Evolutionary conservation across 257 asterid species (phyloP).

Genomic region (Capsicum baccatum): DNA sequence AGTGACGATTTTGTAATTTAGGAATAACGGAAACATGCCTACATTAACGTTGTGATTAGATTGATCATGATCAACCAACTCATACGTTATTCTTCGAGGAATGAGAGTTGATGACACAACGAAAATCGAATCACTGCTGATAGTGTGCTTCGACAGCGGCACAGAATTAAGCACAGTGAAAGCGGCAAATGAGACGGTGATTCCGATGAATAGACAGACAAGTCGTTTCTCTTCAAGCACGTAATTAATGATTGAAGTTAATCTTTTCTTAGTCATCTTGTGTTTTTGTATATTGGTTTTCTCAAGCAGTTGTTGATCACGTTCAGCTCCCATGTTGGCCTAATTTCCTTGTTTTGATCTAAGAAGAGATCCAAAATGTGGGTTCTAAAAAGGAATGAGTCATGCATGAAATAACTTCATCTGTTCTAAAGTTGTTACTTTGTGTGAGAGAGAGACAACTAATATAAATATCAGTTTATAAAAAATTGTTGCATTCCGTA

Average conservation of each 20-base stretch:
- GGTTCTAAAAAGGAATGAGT: background rate
- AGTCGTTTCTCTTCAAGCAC: conserved; percentile 60
- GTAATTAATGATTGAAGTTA: conserved; percentile 33
- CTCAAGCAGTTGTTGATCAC: conserved; percentile 17
- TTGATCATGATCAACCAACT: conserved; percentile 19
- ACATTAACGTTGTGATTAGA: background rate
- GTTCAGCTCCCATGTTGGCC: conserved; percentile 44
- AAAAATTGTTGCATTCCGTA: too few relatives aligned
- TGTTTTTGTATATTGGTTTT: conserved; percentile 26
- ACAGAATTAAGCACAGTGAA: conserved; percentile 39
- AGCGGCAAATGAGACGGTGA: conserved; percentile 46
- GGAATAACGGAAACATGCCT: conserved; percentile 25
- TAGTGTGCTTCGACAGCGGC: background rate
- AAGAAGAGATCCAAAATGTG: conserved; percentile 36
- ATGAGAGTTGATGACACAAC: background rate
- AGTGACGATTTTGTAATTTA: background rate
- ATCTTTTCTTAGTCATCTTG: background rate
- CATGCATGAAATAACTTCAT: background rate
- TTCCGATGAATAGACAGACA: conserved; percentile 57
- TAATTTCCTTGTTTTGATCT: background rate
- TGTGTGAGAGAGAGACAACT: background rate
- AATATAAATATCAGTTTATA: too few relatives aligned
- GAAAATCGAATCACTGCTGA: background rate
- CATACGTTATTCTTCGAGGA: conserved; percentile 31
- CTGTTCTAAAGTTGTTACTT: background rate